Conservation (phyloP, 768 basidiomycete species). For the button mushroom (Agaricus bisporus) region DNA sequence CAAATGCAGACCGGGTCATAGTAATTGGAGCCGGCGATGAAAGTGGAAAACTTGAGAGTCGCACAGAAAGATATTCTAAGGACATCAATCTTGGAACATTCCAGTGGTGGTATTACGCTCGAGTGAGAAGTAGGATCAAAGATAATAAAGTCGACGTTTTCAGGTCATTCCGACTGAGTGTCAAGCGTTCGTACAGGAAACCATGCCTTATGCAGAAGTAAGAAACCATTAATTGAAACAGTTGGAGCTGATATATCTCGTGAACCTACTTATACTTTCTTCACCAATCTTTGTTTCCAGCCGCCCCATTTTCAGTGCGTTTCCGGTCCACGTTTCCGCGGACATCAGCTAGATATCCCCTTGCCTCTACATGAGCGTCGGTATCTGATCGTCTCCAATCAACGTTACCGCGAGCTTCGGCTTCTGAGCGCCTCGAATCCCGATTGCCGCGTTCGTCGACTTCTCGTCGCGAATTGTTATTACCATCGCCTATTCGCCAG, state of each 20-base stretch:
- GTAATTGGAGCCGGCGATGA: too few relatives aligned
- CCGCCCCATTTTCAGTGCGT: constrained; percentile 12
- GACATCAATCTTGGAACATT: too few relatives aligned
- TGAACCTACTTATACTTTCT: constrained; percentile 2
- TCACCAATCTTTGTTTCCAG: constrained; percentile 16
- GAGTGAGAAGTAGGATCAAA: too few relatives aligned
- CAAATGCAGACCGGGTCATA: too few relatives aligned
- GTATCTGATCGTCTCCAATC: constrained; percentile 18
- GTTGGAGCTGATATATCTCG: background rate
- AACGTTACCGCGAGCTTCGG: constrained; percentile 7
- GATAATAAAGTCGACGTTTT: background rate
- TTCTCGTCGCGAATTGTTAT: constrained; percentile 6
- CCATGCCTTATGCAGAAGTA: background rate
- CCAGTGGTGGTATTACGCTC: too few relatives aligned
- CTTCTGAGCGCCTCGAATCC: constrained; percentile 13
- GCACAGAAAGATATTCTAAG: background rate
- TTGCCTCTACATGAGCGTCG: constrained; percentile 4
- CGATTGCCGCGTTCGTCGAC: constrained; percentile 8
- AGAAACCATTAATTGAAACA: background rate
- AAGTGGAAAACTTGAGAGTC: background rate
- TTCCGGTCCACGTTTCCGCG: constrained; percentile 20
- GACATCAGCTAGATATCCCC: constrained; percentile 7
- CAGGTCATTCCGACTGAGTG: background rate
- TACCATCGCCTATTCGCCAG: constrained; percentile 14
- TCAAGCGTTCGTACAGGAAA: background rate